Conservation (phyloP, 495 filamentous ascomycete species). For the Hypoxylon intermedium region DNA sequence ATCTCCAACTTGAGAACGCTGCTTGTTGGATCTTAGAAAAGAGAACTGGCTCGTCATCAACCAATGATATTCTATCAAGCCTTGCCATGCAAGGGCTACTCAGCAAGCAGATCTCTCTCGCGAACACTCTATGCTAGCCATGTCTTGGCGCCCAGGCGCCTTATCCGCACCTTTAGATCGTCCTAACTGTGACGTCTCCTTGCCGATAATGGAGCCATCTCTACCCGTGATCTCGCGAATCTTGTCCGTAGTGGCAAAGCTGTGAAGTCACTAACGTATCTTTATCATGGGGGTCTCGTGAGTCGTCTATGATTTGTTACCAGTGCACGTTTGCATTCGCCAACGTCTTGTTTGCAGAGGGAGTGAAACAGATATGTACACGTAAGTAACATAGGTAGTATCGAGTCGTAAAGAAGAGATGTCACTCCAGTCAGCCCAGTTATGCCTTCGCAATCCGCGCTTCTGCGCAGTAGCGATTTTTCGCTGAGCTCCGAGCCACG, state of each 20-base stretch:
- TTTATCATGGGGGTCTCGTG: slow-evolving; percentile 2
- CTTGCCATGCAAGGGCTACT: slow-evolving; percentile 14
- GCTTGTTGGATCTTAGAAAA: slow-evolving; percentile 17
- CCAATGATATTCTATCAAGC: slow-evolving; percentile 14
- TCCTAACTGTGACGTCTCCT: slow-evolving; percentile 33
- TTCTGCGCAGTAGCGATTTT: background rate
- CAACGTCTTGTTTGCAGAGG: too few relatives aligned
- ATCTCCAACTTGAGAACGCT: background rate
- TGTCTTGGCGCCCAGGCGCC: slow-evolving; percentile 21
- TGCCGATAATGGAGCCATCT: slow-evolving; percentile 32
- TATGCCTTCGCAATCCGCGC: background rate
- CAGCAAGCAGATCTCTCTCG: slow-evolving; percentile 21
- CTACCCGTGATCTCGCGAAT: slow-evolving; percentile 3
- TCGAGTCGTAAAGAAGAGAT: background rate
- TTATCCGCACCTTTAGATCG: slow-evolving; percentile 31
- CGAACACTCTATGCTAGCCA: background rate
- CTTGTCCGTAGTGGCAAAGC: background rate
- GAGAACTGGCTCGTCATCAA: slow-evolving; percentile 2
- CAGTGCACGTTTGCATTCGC: too few relatives aligned
- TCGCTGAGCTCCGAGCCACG: slow-evolving; percentile 33
- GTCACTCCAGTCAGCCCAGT: background rate
- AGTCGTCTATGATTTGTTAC: slow-evolving; percentile 1
- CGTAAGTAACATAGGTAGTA: too few relatives aligned
- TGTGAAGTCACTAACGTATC: slow-evolving; percentile 17
- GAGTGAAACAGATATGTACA: too few relatives aligned